phyloP scores from a whole-genome alignment of 2,329 filamentous ascomycete species.

The Fusarium avenaceum region DNA sequence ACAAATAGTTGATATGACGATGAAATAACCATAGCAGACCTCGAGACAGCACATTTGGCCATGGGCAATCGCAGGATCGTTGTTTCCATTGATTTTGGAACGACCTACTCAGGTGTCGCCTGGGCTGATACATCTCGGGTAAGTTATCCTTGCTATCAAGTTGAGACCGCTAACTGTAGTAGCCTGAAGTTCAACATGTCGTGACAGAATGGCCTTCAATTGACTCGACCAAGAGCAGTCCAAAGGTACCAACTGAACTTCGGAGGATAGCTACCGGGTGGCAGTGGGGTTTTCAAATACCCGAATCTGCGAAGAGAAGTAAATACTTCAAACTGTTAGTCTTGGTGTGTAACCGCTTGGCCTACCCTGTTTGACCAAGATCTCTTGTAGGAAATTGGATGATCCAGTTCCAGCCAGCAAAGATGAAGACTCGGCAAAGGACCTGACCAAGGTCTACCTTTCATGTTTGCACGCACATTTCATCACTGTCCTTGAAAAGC shows the following conservation, averaged over 20 bases:
- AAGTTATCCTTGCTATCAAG: conserved; percentile 37
- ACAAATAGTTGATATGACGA: conserved; percentile 41
- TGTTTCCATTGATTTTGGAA: conserved; percentile 69
- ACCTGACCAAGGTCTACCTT: conserved; percentile 60
- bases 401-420: conserved; percentile 49
- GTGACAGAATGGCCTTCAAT: conserved; percentile 61
- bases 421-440: conserved; percentile 54
- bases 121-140: conserved; percentile 62
- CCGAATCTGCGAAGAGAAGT: conserved; percentile 56
- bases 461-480: conserved; percentile 64
- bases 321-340: conserved; percentile 65
- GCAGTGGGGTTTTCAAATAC: conserved; percentile 66
- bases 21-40: conserved; percentile 38
- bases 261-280: conserved; percentile 57
- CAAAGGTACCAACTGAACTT: conserved; percentile 65
- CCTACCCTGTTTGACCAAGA: conserved; percentile 28
- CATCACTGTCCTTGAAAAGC: conserved; percentile 58
- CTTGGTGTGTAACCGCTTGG: not conserved
- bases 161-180: conserved; percentile 43
- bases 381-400: conserved; percentile 52
- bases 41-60: conserved; percentile 33
- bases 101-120: conserved; percentile 68
- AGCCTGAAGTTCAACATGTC: conserved; percentile 58
- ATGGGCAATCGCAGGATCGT: conserved; percentile 60
- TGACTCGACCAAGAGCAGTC: conserved; percentile 52